Percentiles rank a stretch among this genome's conserved stretches.
These are phyloP conservation scores for Dendrocalamus latiflorus DNA, from an alignment of 202 grass and related monocot species.

Conservation along the genomic window DNA sequence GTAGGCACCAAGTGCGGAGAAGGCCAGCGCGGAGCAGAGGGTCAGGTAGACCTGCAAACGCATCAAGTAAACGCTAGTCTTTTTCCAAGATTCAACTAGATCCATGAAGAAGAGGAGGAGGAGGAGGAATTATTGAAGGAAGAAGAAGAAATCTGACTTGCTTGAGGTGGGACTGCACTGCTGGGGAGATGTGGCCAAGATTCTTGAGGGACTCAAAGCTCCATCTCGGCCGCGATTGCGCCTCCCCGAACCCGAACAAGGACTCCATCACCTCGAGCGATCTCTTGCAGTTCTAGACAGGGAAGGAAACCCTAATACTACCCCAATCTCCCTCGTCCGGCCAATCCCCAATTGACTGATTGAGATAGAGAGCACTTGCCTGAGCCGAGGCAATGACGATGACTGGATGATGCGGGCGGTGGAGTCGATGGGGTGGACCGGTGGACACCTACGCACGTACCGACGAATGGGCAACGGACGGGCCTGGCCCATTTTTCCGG, in stretches of 20 bases:
- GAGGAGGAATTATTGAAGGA: not conserved
- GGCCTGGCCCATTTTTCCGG: too few species aligned
- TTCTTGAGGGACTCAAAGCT: slow-evolving; percentile 7
- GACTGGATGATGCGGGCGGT: too few species aligned
- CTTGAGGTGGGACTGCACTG: slow-evolving; percentile 32
- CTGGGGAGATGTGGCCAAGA: slow-evolving; percentile 31
- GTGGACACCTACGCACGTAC: too few species aligned
- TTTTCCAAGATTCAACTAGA: not conserved
- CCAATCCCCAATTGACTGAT: not conserved
- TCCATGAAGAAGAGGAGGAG: not conserved
- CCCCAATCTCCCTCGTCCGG: too few species aligned
- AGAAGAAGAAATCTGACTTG: not conserved
- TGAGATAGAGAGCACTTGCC: not conserved
- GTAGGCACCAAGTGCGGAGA: slow-evolving; percentile 54
- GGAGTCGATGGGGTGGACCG: too few species aligned
- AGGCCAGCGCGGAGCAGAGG: slow-evolving; percentile 54
- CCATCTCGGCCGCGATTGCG: not conserved
- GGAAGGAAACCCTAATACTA: not conserved
- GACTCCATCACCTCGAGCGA: not conserved
- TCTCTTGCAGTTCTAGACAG: not conserved
- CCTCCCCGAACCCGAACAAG: not conserved
- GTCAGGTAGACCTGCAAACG: slow-evolving; percentile 63
- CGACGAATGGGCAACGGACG: too few species aligned
- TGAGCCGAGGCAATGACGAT: too few species aligned
- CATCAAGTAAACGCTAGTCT: not conserved